phyloP scores from a whole-genome alignment of 78 protist species.

The Dictyostelium discoideum region DNA sequence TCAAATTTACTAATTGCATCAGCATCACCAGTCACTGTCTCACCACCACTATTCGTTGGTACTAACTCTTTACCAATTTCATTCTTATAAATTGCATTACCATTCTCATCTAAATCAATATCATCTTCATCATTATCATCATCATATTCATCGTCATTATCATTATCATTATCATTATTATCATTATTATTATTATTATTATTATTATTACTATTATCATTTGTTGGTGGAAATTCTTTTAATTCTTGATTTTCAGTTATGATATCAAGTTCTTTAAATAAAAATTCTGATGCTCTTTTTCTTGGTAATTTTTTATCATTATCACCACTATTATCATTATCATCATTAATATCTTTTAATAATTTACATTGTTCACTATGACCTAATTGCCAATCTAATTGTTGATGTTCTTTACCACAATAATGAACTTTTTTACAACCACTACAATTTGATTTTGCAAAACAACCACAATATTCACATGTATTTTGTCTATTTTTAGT shows the following conservation, averaged over 20 bases:
- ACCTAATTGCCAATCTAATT: conserved; percentile 66
- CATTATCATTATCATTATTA: not conserved
- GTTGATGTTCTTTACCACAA: conserved; percentile 69
- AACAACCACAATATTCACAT: conserved; percentile 39
- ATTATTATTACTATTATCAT: too few species aligned
- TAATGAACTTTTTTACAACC: conserved; percentile 39
- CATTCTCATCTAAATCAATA: conserved; percentile 18
- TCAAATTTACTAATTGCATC: not conserved
- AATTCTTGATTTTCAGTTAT: conserved; percentile 1
- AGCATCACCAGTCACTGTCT: not conserved
- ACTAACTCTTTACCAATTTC: not conserved
- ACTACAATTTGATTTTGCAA: conserved; percentile 28
- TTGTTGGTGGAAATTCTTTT: not conserved
- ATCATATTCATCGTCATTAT: not conserved
- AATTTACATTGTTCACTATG: conserved; percentile 70
- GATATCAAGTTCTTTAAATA: conserved; percentile 34
- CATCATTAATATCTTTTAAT: not conserved
- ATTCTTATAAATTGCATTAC: not conserved
- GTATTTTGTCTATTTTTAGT: not conserved
- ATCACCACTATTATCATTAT: not conserved
- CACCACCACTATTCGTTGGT: not conserved
- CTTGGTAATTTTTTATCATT: not conserved
- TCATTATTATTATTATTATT: not conserved
- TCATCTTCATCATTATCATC: conserved; percentile 17
- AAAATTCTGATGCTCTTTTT: not conserved